Evolutionary conservation across 1,284 basidiomycete species (phyloP).

Genomic region (Stygiomarasmius scandens): DNA sequence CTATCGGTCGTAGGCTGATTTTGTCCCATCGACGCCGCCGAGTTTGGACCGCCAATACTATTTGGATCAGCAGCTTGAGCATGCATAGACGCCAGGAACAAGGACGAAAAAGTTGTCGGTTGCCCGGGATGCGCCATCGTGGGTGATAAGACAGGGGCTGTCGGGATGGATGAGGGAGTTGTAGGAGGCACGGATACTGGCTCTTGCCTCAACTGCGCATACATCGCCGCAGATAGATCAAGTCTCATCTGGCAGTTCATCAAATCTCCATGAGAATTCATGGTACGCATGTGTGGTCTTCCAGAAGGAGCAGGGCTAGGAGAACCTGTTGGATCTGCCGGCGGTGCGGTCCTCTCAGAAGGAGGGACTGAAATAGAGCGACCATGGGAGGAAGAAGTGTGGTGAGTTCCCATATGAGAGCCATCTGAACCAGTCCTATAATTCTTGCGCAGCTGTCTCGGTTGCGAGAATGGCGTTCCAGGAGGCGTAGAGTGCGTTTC

Average conservation of each 20-base stretch:
- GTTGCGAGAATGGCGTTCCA: slow-evolving; percentile 18
- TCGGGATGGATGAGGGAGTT: not conserved
- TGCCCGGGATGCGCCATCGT: slow-evolving; percentile 7
- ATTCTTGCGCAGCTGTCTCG: slow-evolving; percentile 10
- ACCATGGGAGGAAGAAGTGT: slow-evolving; percentile 34
- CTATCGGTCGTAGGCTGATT: slow-evolving; percentile 34
- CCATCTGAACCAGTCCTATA: not conserved
- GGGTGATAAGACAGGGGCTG: not conserved
- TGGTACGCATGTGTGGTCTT: not conserved
- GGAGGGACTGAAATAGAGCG: slow-evolving; percentile 62
- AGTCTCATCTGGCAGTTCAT: not conserved
- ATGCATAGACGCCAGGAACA: slow-evolving; percentile 12
- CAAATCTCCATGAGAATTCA: not conserved
- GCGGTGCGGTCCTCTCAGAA: slow-evolving; percentile 42
- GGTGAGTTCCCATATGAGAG: slow-evolving; percentile 1
- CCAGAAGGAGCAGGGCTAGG: not conserved
- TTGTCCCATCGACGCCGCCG: slow-evolving; percentile 13
- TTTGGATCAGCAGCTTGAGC: not conserved
- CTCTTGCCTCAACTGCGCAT: not conserved
- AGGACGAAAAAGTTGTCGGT: slow-evolving; percentile 17
- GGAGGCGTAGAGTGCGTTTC: slow-evolving; percentile 18
- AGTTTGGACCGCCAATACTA: slow-evolving; percentile 21
- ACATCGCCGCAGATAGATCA: not conserved
- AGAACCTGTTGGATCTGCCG: slow-evolving; percentile 14
- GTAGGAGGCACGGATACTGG: not conserved